Conservation (phyloP, 108 stramenopile genomes). For the Cyclotella sp. region DNA sequence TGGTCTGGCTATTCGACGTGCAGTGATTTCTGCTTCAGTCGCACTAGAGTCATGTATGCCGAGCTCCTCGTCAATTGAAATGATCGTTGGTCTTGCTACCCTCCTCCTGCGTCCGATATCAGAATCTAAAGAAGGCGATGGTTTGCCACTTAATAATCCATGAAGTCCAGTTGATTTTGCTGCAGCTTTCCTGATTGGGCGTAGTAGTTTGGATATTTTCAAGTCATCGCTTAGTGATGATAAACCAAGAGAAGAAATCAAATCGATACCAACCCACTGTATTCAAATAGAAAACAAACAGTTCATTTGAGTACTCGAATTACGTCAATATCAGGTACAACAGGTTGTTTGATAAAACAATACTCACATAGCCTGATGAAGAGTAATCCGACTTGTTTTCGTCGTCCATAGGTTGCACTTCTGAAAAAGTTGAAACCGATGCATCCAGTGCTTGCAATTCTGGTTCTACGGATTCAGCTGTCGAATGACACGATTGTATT, state of each 20-base stretch:
- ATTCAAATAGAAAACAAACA: background rate
- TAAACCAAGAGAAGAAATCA: conserved; percentile 54
- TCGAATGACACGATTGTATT: background rate
- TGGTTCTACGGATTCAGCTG: background rate
- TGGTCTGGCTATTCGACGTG: conserved; percentile 34
- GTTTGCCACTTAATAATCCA: conserved; percentile 85
- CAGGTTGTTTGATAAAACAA: background rate
- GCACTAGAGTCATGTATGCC: conserved; percentile 46
- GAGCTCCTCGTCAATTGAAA: conserved; percentile 53
- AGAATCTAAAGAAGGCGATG: conserved; percentile 1
- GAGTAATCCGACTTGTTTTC: conserved; percentile 17
- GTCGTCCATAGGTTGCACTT: background rate
- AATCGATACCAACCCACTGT: conserved; percentile 61
- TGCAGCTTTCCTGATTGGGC: conserved; percentile 68
- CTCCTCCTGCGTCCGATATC: conserved; percentile 2
- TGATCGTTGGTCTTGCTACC: conserved; percentile 34
- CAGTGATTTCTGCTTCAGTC: conserved; percentile 43
- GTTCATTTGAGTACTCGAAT: background rate
- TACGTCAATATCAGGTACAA: background rate
- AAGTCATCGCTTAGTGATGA: conserved; percentile 43
- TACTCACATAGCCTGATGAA: conserved; percentile 46
- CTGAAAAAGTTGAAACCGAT: background rate
- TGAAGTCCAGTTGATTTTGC: conserved; percentile 80
- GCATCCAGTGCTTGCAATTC: background rate
- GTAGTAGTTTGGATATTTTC: conserved; percentile 62